Evolutionary conservation across 768 basidiomycete species (phyloP).

Genomic region (Plicaturopsis crispa): DNA sequence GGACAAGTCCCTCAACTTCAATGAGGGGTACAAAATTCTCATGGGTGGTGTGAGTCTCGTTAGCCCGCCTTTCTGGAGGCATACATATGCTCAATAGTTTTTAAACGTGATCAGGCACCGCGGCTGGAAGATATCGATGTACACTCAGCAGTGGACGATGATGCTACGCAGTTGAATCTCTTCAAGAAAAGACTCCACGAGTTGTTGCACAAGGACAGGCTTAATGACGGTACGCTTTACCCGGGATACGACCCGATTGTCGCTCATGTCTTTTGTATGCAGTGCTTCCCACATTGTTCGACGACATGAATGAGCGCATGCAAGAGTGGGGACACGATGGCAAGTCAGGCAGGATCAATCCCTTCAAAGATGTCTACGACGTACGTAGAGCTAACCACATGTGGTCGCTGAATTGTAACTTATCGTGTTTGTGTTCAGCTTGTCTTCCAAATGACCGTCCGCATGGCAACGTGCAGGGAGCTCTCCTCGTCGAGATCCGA

Average conservation of each 20-base stretch:
- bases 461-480: slow-evolving; percentile 27
- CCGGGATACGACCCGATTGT: neutral
- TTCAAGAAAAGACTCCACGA: slow-evolving; percentile 16
- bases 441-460: slow-evolving; percentile 27
- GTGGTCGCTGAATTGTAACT: neutral
- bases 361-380: slow-evolving; percentile 25
- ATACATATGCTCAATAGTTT: neutral
- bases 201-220: slow-evolving; percentile 15
- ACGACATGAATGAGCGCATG: slow-evolving; percentile 17
- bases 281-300: slow-evolving; percentile 21
- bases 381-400: slow-evolving; percentile 15
- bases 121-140: slow-evolving; percentile 16
- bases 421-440: slow-evolving; percentile 13
- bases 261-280: neutral
- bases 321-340: slow-evolving; percentile 13
- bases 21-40: slow-evolving; percentile 25
- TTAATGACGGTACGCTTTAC: slow-evolving; percentile 13
- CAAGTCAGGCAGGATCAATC: slow-evolving; percentile 21
- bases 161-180: slow-evolving; percentile 4
- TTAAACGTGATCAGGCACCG: slow-evolving; percentile 8
- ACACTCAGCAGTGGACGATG: slow-evolving; percentile 6
- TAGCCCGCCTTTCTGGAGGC: neutral
- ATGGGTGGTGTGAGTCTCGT: slow-evolving; percentile 19
- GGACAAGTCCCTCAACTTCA: slow-evolving; percentile 18
- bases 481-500: slow-evolving; percentile 19